Percentiles rank a stretch among this genome's conserved stretches.
phyloP scores from a whole-genome alignment of 2,329 filamentous ascomycete species.

The Xylariaceae sp. region DNA sequence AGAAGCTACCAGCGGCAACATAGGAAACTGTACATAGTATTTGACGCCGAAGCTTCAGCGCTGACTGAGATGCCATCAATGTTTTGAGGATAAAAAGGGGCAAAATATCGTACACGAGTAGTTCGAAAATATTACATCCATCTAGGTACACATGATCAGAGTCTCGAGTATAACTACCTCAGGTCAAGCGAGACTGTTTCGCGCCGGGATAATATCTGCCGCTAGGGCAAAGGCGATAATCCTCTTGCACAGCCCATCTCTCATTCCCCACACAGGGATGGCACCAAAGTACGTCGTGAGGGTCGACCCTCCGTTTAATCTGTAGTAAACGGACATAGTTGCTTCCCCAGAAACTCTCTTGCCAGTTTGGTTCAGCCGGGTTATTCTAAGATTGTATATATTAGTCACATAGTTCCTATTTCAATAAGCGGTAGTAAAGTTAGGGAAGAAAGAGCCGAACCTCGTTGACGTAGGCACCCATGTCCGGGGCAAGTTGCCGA shows the following conservation, averaged over 20 bases:
- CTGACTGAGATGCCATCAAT: too few species aligned
- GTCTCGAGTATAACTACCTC: too few species aligned
- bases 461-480: slow-evolving; percentile 46
- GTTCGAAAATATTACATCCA: too few species aligned
- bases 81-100: not conserved
- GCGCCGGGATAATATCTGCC: not conserved
- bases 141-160: too few species aligned
- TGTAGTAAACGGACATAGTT: slow-evolving; percentile 42
- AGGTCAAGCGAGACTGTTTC: not conserved
- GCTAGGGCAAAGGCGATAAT: slow-evolving; percentile 21
- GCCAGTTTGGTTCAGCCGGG: slow-evolving; percentile 36
- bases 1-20: slow-evolving; percentile 26
- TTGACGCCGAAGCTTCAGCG: too few species aligned
- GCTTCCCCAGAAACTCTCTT: slow-evolving; percentile 39
- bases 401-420: slow-evolving; percentile 1
- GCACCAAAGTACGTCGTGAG: slow-evolving; percentile 46
- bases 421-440: not conserved
- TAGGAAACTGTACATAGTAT: too few species aligned
- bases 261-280: slow-evolving; percentile 45
- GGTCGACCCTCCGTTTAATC: slow-evolving; percentile 46
- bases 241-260: slow-evolving; percentile 31
- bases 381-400: slow-evolving; percentile 31
- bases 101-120: too few species aligned
- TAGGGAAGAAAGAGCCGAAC: slow-evolving; percentile 24
- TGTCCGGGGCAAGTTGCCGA: slow-evolving; percentile 36